These are phyloP conservation scores for Penicillium alfredii DNA, from an alignment of 495 filamentous ascomycete genomes.

Conservation along the genomic window DNA sequence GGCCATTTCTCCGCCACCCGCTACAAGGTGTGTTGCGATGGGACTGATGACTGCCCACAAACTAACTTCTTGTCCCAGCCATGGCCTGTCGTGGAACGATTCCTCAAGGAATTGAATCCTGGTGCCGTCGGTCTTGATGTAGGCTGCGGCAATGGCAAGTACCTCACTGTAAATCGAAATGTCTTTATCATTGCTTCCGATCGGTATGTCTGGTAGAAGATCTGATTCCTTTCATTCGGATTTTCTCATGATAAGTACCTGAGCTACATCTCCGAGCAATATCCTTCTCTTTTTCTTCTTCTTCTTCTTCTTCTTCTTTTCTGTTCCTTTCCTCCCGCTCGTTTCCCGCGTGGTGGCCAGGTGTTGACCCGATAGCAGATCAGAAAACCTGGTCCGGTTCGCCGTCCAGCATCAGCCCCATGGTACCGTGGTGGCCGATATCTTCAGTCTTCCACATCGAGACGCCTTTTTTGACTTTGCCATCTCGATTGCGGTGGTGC, in stretches of 20 bases:
- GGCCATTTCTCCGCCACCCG: constrained; percentile 90
- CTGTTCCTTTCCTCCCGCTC: constrained; percentile 9
- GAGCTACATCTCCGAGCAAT: no score
- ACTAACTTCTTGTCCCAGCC: constrained; percentile 55
- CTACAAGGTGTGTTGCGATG: constrained; percentile 61
- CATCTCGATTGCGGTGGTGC: constrained; percentile 89
- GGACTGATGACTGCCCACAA: not conserved
- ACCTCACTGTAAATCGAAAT: constrained; percentile 70
- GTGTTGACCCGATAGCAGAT: constrained; percentile 42
- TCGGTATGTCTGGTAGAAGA: constrained; percentile 47
- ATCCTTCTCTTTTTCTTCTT: constrained; percentile 1
- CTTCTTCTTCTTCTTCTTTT: constrained; percentile 10
- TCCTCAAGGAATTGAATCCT: constrained; percentile 58
- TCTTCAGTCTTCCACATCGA: constrained; percentile 63
- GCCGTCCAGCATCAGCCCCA: constrained; percentile 60
- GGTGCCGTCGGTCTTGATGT: constrained; percentile 87
- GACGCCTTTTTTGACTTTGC: constrained; percentile 75
- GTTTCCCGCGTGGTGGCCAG: no score
- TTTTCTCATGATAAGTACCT: no score
- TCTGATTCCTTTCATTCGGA: no score
- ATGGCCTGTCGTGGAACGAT: constrained; percentile 86
- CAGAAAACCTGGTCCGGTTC: constrained; percentile 67
- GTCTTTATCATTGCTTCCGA: constrained; percentile 85
- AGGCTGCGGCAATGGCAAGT: constrained; percentile 93
- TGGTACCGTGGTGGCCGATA: constrained; percentile 65